Evolutionary conservation across 306 rosid species (phyloP).

Genomic region (Sindora glabra): DNA sequence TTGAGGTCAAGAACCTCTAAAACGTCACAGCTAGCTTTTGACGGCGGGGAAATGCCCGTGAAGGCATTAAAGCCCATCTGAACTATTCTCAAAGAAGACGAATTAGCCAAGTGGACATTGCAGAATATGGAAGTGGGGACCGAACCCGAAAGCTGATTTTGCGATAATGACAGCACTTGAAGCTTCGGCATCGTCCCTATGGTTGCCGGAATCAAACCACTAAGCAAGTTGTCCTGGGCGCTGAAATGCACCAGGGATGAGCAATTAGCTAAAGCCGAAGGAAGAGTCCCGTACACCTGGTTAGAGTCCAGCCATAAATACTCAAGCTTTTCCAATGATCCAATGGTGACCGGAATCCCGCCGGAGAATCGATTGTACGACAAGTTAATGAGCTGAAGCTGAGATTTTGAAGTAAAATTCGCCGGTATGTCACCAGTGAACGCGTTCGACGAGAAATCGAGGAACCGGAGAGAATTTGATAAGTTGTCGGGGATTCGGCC

Average conservation of each 20-base stretch:
- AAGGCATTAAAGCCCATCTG: slow-evolving; percentile 49
- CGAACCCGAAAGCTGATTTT: slow-evolving; percentile 48
- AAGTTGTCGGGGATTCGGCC: slow-evolving; percentile 29
- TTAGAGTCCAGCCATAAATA: slow-evolving; percentile 57
- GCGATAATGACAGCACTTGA: slow-evolving; percentile 54
- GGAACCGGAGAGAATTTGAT: slow-evolving; percentile 36
- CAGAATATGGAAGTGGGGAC: slow-evolving; percentile 57
- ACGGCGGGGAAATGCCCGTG: slow-evolving; percentile 59
- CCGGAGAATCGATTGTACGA: slow-evolving; percentile 61
- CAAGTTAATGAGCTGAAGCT: slow-evolving; percentile 49
- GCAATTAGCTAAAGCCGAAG: slow-evolving; percentile 66
- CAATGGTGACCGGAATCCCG: slow-evolving; percentile 40
- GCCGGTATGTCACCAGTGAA: slow-evolving; percentile 57
- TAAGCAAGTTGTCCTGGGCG: slow-evolving; percentile 48
- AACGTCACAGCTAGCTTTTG: slow-evolving; percentile 27
- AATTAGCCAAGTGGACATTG: slow-evolving; percentile 6
- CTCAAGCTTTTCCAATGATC: slow-evolving; percentile 37
- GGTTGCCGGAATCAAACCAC: slow-evolving; percentile 60
- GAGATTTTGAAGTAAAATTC: slow-evolving; percentile 37
- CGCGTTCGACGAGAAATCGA: slow-evolving; percentile 49
- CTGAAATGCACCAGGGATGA: slow-evolving; percentile 47
- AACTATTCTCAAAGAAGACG: slow-evolving; percentile 36
- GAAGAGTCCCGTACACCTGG: slow-evolving; percentile 47
- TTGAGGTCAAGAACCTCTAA: slow-evolving; percentile 52
- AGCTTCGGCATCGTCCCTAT: slow-evolving; percentile 53